Base-by-base conservation (phyloP, 306 rosid species). In the Prunus davidiana region DNA sequence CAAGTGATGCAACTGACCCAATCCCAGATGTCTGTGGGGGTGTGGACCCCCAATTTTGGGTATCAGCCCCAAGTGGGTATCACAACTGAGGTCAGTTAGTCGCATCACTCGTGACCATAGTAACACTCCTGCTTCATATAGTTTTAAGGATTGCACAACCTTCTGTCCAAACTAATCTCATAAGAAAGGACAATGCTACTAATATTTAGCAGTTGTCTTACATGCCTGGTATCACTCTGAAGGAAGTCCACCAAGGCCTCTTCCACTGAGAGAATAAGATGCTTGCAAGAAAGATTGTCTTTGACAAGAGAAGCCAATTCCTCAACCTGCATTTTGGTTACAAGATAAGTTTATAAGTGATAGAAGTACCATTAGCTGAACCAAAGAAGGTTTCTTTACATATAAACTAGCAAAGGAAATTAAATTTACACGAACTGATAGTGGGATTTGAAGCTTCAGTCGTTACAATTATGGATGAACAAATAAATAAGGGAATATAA, bases 221-320 rank as follows among this genome's bases (percentile, higher is more conserved):
- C 78, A 77, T 90, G 91, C 99, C 99, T 82, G 81, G 87, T 78
- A 70, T 88, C 86, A 76, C 85, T 84, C 83, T 95, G 92, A 84
- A 95, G 96, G 83, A 84, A 95, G 80, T 91, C 86, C 66, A 95
- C 87, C 38, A 95, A 79, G 38, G 84, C 76, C 84, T 92, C 97
- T 84, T 95, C 99, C 87, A 95, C 89, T 18, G 93, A 83, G 74
- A 95, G 97, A 86, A 95, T 93, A 79, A 92, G 96, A 92, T 92
- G 98, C 90, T 92, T 95, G 82, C 97, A 89, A 55, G 87, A 86
- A 86, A 95, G 99, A 81, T 95, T 95, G 87, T 95, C 99, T 91
- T 91, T 92, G 16, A 95, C 89, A 76, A 95, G 96, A 81, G 74
- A 92, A 82, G 99, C 99, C 91, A 95, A 84, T 71, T 95, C 99